These are phyloP conservation scores for Rhodotorula paludigena DNA, from an alignment of 768 basidiomycete genomes.

Conservation along the genomic window DNA sequence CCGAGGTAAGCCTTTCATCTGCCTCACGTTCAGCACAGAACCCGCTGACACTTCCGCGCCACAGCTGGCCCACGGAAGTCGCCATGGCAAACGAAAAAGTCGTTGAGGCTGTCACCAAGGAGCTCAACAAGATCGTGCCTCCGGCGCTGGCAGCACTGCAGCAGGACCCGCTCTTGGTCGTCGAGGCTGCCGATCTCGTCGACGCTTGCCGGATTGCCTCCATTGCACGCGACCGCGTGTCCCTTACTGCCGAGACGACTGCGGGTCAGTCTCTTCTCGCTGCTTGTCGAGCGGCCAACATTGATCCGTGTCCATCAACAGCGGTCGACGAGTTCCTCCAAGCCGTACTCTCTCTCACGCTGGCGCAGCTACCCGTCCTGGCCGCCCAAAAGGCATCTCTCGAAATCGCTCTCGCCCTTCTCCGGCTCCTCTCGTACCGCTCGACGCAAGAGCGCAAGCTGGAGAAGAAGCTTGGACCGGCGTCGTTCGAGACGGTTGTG, in stretches of 20 bases:
- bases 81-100: not conserved
- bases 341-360: not conserved
- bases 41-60: not conserved
- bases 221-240: slow-evolving; percentile 8
- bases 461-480: not conserved
- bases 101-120: slow-evolving; percentile 4
- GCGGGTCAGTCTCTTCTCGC: no score
- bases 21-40: no score
- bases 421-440: slow-evolving; percentile 19
- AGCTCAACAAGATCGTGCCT: slow-evolving; percentile 6
- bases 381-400: not conserved
- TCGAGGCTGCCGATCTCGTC: not conserved
- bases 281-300: no score
- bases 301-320: not conserved
- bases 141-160: not conserved
- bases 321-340: slow-evolving; percentile 5
- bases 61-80: slow-evolving; percentile 6
- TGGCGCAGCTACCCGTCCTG: not conserved
- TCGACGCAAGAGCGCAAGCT: not conserved
- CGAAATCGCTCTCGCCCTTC: not conserved
- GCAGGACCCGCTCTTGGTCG: not conserved
- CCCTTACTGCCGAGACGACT: no score
- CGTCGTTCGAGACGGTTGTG: slow-evolving; percentile 17
- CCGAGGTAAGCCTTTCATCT: no score
- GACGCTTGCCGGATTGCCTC: slow-evolving; percentile 5